Conservation (phyloP, 257 asterid species). For the Eustoma russellianum region DNA sequence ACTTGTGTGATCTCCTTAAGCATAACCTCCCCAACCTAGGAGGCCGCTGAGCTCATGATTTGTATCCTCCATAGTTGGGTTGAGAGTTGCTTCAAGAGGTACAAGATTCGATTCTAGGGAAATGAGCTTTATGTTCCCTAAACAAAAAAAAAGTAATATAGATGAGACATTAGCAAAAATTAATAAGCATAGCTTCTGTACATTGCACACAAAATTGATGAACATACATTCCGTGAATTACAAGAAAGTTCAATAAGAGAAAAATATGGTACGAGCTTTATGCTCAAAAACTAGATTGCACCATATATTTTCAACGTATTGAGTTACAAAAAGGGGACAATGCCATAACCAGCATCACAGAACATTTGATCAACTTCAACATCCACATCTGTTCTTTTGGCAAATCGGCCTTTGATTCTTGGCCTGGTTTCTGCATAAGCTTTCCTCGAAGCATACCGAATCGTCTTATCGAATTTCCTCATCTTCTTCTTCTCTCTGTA, state of each 20-base stretch:
- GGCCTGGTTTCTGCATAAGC: constrained; percentile 90
- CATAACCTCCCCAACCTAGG: too few species aligned
- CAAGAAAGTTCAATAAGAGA: background rate
- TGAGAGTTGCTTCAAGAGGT: too few species aligned
- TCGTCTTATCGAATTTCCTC: constrained; percentile 73
- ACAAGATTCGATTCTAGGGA: too few species aligned
- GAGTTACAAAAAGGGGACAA: constrained; percentile 46
- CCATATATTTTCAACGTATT: background rate
- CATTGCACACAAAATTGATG: constrained; percentile 5
- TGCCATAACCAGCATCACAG: constrained; percentile 44
- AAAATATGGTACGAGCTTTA: constrained; percentile 5
- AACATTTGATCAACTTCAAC: constrained; percentile 49
- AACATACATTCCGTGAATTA: constrained; percentile 1
- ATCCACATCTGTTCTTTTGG: constrained; percentile 42
- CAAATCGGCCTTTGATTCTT: constrained; percentile 77
- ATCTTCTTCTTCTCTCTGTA: constrained; percentile 82
- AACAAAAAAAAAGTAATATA: too few species aligned
- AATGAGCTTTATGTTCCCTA: too few species aligned
- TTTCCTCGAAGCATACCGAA: constrained; percentile 76
- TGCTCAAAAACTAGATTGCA: background rate
- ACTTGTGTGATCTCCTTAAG: too few species aligned
- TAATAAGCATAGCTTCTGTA: background rate
- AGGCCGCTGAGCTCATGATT: too few species aligned
- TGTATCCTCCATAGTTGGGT: too few species aligned
- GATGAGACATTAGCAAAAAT: too few species aligned